Conservation (phyloP, 257 asterid species). For the Euphrasia confusa region DNA sequence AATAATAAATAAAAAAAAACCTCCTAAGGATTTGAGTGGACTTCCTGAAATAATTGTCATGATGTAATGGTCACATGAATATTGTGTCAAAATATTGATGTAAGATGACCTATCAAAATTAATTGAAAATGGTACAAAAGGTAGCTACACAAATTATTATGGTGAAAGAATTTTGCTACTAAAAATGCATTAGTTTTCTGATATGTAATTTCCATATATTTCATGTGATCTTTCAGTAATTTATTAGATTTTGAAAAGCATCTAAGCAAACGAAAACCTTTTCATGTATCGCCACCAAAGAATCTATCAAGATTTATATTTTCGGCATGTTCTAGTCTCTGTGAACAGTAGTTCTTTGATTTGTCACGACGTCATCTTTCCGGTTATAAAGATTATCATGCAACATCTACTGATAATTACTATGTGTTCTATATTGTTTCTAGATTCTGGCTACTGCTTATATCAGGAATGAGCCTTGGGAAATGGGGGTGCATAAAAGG, state of each 20-base stretch:
- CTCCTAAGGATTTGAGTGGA: too few relatives aligned
- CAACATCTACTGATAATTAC: slow-evolving; percentile 8
- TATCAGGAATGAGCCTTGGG: slow-evolving; percentile 93
- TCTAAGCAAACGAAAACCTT: not conserved
- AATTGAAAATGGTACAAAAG: not conserved
- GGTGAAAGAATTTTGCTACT: not conserved
- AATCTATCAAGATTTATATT: not conserved
- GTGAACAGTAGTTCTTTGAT: slow-evolving; percentile 14
- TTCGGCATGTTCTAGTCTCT: not conserved
- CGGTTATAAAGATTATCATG: slow-evolving; percentile 1
- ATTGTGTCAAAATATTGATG: not conserved
- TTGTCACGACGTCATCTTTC: slow-evolving; percentile 6
- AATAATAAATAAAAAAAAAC: too few relatives aligned
- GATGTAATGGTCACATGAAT: not conserved
- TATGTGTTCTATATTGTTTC: slow-evolving; percentile 24
- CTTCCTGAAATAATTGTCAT: too few relatives aligned
- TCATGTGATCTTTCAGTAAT: not conserved
- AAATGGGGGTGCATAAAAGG: slow-evolving; percentile 98
- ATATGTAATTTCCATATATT: not conserved
- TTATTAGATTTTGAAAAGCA: slow-evolving; percentile 1
- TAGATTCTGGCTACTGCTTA: slow-evolving; percentile 95
- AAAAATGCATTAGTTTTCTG: not conserved
- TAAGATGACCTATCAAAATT: not conserved
- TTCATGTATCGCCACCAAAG: not conserved
- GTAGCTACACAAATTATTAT: not conserved